These are phyloP conservation scores for Globisporangium lucens DNA, from an alignment of 352 stramenopile species.

Conservation along the genomic window DNA sequence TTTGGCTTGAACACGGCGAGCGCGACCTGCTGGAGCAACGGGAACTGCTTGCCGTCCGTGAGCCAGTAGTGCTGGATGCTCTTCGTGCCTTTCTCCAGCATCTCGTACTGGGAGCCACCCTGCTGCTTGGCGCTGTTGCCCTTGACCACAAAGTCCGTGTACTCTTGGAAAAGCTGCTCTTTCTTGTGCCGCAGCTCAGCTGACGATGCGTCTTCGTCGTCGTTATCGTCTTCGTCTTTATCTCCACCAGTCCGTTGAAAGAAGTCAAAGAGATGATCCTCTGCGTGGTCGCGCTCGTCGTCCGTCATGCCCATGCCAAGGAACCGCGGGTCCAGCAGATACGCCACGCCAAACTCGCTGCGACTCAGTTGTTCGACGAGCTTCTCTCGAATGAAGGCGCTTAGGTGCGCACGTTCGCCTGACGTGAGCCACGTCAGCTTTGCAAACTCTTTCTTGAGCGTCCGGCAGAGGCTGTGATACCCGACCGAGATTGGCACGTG, in stretches of 20 bases:
- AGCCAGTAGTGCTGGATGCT: conserved; percentile 34
- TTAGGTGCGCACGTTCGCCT: background rate
- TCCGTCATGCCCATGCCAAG: conserved; percentile 14
- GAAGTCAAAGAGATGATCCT: conserved; percentile 29
- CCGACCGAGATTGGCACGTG: conserved; percentile 5
- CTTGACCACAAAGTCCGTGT: conserved; percentile 34
- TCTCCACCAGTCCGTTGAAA: conserved; percentile 1
- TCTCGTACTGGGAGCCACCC: conserved; percentile 25
- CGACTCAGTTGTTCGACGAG: background rate
- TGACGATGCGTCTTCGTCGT: background rate
- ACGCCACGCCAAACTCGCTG: conserved; percentile 10
- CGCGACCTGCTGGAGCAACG: conserved; percentile 29
- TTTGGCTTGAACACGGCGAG: conserved; percentile 17
- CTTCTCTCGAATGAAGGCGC: background rate
- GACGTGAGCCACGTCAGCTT: background rate
- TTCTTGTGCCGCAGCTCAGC: conserved; percentile 11
- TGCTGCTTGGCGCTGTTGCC: conserved; percentile 19
- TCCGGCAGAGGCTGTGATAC: conserved; percentile 2
- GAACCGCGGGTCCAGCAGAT: conserved; percentile 17
- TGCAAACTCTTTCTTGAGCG: background rate
- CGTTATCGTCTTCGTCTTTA: conserved; percentile 3
- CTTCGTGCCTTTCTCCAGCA: conserved; percentile 30
- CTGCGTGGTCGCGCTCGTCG: conserved; percentile 31
- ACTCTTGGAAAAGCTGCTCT: conserved; percentile 24
- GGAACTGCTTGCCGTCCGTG: conserved; percentile 26